Conservation (phyloP, 1,284 basidiomycete species). For the Cutaneotrichosporon spelunceum region DNA sequence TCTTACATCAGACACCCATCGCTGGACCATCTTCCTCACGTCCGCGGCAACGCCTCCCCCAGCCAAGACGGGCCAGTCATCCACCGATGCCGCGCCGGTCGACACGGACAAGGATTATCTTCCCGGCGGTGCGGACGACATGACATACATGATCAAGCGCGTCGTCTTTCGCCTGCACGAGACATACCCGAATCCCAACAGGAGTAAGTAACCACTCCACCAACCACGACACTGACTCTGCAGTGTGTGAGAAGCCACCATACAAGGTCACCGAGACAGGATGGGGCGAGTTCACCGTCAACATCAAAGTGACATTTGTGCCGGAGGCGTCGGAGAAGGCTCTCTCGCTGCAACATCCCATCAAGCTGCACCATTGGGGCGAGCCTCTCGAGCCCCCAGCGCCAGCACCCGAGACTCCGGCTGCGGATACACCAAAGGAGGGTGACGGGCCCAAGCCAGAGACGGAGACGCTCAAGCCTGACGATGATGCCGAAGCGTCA, state of each 20-base stretch:
- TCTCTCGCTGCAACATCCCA: conserved; percentile 79
- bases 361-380: conserved; percentile 96
- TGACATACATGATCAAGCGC: conserved; percentile 84
- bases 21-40: conserved; percentile 94
- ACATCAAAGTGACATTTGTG: conserved; percentile 90
- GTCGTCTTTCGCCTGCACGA: conserved; percentile 98
- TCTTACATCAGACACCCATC: conserved; percentile 78
- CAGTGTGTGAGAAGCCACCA: conserved; percentile 87
- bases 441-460: conserved; percentile 20
- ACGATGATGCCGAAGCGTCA: background rate
- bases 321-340: conserved; percentile 89
- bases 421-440: conserved; percentile 13
- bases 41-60: conserved; percentile 55
- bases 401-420: conserved; percentile 43
- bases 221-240: background rate
- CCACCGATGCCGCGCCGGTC: conserved; percentile 26
- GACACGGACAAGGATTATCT: conserved; percentile 43
- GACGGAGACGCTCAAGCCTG: conserved; percentile 10
- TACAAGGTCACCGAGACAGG: conserved; percentile 96
- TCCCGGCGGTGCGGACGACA: conserved; percentile 76
- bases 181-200: conserved; percentile 83
- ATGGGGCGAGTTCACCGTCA: conserved; percentile 98
- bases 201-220: conserved; percentile 62
- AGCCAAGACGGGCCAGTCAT: conserved; percentile 33
- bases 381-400: conserved; percentile 49